Evolutionary conservation across 768 basidiomycete genomes (phyloP), one percentile per base, ranked within the genome.

Genomic region (Phanerochaete carnosa): DNA sequence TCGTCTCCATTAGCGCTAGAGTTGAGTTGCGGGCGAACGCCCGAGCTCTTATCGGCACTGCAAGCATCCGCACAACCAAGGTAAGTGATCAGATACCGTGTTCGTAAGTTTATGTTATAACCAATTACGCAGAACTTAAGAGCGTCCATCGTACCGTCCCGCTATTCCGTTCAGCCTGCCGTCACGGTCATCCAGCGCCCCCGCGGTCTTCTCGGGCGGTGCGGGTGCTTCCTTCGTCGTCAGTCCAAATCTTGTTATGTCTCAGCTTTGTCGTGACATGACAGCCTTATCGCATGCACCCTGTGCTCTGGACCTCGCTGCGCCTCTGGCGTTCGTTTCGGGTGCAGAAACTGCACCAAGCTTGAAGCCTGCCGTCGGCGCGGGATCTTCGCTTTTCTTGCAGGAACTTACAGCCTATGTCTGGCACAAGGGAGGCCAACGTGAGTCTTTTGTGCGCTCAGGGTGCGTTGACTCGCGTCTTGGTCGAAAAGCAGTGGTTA

Each of bases 371-470:
- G 63, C 75, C 12, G 73, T 72, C 13, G 76, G 79, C 60, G 66
- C 69, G n/a, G 70, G 65, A 43, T 0, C 68, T 68, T 55, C 70
- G 72, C 6, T 70, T 72, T 7, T 66, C 64, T 4, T 61, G 70
- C 19, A 60, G 68, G 50, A 70, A 66, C 5, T 65, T 79, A 13
- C 66, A 69, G 26, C 71, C 72, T 54, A 77, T 74, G 7, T 79
- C 79, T 37, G 78, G 78, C 49, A 79, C 79, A 77, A 79, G 73
- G 0, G 79, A 80, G 60, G 80, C 79, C 29, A 72, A 73, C 51
- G 76, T 73, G 35, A 12, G 54, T 22, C 45, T 8, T n/a, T n/a
- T 51, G 46, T 16, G 22, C 5, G 11, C 13, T 2, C 22, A 13
- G 15, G 1, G 23, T 23, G 28, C 16, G 52, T 29, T 53, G 25